A percentile compares a stretch with the other conserved stretches of the same genome.
Evolutionary conservation across 345 rosid species (phyloP).

Genomic region (Eucalyptus brandiana): DNA sequence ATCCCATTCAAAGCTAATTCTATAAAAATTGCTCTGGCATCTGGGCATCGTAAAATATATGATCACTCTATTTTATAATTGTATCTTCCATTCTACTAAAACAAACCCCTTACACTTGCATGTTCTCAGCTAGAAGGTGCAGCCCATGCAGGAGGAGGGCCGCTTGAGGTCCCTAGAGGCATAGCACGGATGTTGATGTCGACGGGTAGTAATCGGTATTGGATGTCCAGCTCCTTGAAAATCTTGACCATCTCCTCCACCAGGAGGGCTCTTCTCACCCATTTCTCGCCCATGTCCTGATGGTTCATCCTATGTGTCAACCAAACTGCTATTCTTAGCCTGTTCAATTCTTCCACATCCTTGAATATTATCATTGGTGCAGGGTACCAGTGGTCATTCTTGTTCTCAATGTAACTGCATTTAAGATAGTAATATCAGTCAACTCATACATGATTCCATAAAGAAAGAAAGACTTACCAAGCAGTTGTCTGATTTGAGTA

Average conservation of each 20-base stretch:
- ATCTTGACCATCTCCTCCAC: slow-evolving; percentile 66
- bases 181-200: slow-evolving; percentile 45
- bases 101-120: not conserved
- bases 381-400: slow-evolving; percentile 76
- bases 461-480: not conserved
- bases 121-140: not conserved
- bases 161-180: slow-evolving; percentile 24
- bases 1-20: not conserved
- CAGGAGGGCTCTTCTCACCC: slow-evolving; percentile 38
- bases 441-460: not conserved
- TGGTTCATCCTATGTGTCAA: slow-evolving; percentile 58
- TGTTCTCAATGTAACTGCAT: slow-evolving; percentile 50
- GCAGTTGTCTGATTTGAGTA: not conserved
- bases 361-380: slow-evolving; percentile 42
- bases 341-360: slow-evolving; percentile 52
- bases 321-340: slow-evolving; percentile 64
- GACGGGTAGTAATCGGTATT: slow-evolving; percentile 52
- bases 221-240: slow-evolving; percentile 63
- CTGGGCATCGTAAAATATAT: not conserved
- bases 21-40: not conserved
- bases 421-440: not conserved
- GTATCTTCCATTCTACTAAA: not conserved
- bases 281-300: slow-evolving; percentile 75
- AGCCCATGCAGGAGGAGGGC: slow-evolving; percentile 13
- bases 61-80: not conserved